A percentile compares a stretch with the other conserved stretches of the same genome.
Evolutionary conservation across 2,329 filamentous ascomycete species (phyloP).

Genomic region (Madurella fahalii): DNA sequence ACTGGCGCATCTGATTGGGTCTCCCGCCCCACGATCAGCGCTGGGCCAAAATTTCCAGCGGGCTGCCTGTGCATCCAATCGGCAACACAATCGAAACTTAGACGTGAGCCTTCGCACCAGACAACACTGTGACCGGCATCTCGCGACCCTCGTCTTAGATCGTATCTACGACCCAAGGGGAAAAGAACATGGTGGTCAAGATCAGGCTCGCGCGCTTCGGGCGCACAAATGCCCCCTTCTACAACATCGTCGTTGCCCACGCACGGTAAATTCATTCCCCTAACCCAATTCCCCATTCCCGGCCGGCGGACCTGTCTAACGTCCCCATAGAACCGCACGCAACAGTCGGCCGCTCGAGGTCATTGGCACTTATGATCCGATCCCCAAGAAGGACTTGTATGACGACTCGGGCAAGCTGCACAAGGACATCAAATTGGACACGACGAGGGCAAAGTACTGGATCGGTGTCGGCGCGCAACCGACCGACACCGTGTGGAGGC

Average conservation of each 20-base stretch:
- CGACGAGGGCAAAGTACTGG: constrained; percentile 84
- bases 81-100: background rate
- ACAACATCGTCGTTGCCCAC: constrained; percentile 95
- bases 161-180: background rate
- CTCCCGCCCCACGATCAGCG: background rate
- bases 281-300: constrained; percentile 2
- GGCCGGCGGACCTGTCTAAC: background rate
- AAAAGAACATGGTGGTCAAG: constrained; percentile 74
- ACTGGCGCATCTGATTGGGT: constrained; percentile 7
- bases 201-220: constrained; percentile 94
- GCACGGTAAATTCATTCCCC: constrained; percentile 60
- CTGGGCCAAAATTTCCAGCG: constrained; percentile 9
- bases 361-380: constrained; percentile 71
- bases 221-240: constrained; percentile 81
- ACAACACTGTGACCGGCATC: background rate
- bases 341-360: constrained; percentile 91
- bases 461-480: constrained; percentile 95
- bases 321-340: constrained; percentile 66
- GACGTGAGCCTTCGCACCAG: background rate
- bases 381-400: constrained; percentile 58
- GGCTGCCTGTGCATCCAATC: constrained; percentile 7
- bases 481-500: constrained; percentile 80
- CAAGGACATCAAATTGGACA: constrained; percentile 90
- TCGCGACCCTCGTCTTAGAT: background rate
- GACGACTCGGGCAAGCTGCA: constrained; percentile 64